Percentiles rank a stretch among this genome's conserved stretches.
Evolutionary conservation across 371 early-diverging fungal species (phyloP).

Genomic region (Paramicrosporidium saccamoebae): DNA sequence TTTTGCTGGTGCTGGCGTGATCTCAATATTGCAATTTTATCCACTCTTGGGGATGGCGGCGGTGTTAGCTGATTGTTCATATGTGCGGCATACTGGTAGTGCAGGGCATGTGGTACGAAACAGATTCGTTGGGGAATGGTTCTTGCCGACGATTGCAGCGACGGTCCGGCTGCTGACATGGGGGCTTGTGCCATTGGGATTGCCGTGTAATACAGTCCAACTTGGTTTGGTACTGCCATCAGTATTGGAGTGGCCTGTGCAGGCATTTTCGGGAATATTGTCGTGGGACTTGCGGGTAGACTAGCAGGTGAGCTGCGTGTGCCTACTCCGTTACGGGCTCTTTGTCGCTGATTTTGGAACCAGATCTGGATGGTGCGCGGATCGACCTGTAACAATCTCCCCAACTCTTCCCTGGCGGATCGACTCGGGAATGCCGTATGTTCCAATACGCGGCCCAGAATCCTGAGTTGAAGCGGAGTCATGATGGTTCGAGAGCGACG

Average conservation of each 20-base stretch:
- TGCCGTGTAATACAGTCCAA: not conserved
- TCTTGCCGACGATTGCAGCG: not conserved
- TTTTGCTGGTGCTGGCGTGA: not conserved
- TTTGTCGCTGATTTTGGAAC: conserved; percentile 60
- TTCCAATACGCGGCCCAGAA: conserved; percentile 6
- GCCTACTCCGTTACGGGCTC: conserved; percentile 14
- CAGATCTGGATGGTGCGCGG: conserved; percentile 41
- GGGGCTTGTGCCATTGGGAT: no score
- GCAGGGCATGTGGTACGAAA: no score
- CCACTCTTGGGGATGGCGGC: no score
- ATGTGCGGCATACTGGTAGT: not conserved
- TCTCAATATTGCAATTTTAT: no score
- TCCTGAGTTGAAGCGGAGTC: conserved; percentile 6
- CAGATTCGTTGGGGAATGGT: not conserved
- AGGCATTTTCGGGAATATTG: conserved; percentile 1
- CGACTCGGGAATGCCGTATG: conserved; percentile 7
- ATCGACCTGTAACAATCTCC: conserved; percentile 22
- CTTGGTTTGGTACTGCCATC: not conserved
- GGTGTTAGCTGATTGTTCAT: not conserved
- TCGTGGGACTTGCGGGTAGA: conserved; percentile 3
- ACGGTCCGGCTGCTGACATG: no score
- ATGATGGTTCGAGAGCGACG: conserved; percentile 8
- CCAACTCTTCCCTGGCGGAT: conserved; percentile 15
- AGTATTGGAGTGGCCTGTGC: not conserved
- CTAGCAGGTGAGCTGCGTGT: conserved; percentile 3